Evolutionary conservation across 2,329 filamentous ascomycete species (phyloP).

Genomic region (Ophiocordyceps camponoti-saundersi): DNA sequence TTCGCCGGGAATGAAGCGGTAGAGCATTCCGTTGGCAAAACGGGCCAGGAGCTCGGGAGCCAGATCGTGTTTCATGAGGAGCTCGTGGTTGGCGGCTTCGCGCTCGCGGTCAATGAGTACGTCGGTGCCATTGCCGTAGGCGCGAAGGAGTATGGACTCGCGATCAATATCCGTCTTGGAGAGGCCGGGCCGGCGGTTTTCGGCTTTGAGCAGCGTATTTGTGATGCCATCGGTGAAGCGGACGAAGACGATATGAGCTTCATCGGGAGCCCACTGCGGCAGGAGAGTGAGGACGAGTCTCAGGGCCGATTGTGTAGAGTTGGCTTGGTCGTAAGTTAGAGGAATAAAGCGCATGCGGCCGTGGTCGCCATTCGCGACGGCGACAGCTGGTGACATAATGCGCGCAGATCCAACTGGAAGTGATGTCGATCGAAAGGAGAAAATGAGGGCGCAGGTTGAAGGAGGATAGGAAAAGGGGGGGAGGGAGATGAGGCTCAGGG

Average conservation of each 20-base stretch:
- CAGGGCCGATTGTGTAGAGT: slow-evolving; percentile 64
- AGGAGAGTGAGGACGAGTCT: slow-evolving; percentile 62
- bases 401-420: background rate
- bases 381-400: slow-evolving; percentile 17
- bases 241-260: slow-evolving; percentile 65
- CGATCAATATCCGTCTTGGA: slow-evolving; percentile 60
- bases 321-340: slow-evolving; percentile 58
- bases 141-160: slow-evolving; percentile 75
- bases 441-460: background rate
- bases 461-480: background rate
- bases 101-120: slow-evolving; percentile 91
- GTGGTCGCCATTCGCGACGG: slow-evolving; percentile 14
- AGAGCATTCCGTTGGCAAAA: slow-evolving; percentile 92
- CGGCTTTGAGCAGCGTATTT: slow-evolving; percentile 74
- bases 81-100: slow-evolving; percentile 62
- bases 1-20: slow-evolving; percentile 71
- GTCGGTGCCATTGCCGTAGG: slow-evolving; percentile 88
- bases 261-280: slow-evolving; percentile 64
- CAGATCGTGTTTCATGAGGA: slow-evolving; percentile 67
- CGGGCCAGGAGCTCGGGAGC: slow-evolving; percentile 78
- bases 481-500: background rate
- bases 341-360: slow-evolving; percentile 47
- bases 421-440: background rate
- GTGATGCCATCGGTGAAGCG: slow-evolving; percentile 97
- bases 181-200: slow-evolving; percentile 49